A percentile compares a stretch with the other conserved stretches of the same genome.
These are phyloP conservation scores for Groenewaldozyma salmanticensis DNA, from an alignment of 805 yeast genomes.

Conservation along the genomic window DNA sequence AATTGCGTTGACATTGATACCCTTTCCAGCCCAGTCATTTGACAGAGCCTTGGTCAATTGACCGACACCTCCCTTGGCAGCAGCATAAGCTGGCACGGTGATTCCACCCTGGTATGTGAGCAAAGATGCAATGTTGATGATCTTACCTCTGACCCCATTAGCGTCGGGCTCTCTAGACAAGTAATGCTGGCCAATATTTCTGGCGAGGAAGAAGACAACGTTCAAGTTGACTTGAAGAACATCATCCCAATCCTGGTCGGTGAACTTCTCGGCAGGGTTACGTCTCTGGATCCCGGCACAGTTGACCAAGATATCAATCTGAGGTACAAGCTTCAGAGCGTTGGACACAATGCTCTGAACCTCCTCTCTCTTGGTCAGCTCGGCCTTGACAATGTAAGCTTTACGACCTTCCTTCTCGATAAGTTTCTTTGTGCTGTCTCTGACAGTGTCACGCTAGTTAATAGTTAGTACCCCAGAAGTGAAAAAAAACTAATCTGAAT, in stretches of 20 bases:
- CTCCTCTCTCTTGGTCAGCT: constrained; percentile 23
- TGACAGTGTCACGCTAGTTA: too few relatives aligned
- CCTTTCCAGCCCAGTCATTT: constrained; percentile 36
- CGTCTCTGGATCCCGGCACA: constrained; percentile 35
- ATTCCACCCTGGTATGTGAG: constrained; percentile 34
- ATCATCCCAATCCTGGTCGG: constrained; percentile 30
- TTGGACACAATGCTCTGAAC: constrained; percentile 24
- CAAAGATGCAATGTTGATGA: constrained; percentile 35
- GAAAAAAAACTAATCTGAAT: too few relatives aligned
- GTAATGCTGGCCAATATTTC: constrained; percentile 31
- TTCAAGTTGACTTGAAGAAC: constrained; percentile 34
- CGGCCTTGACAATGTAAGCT: constrained; percentile 20
- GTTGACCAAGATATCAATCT: constrained; percentile 34
- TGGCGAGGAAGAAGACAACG: constrained; percentile 30
- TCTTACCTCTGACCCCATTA: constrained; percentile 28
- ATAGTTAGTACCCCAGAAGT: too few relatives aligned
- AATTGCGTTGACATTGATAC: constrained; percentile 57
- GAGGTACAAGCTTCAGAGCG: constrained; percentile 24
- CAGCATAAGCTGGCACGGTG: constrained; percentile 33
- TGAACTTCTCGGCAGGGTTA: constrained; percentile 27
- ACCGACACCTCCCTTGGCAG: constrained; percentile 34
- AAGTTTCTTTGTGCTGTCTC: constrained; percentile 9
- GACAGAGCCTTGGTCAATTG: constrained; percentile 31
- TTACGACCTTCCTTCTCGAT: constrained; percentile 24
- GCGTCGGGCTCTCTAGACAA: constrained; percentile 17